Evolutionary conservation across 140 eudicot species (phyloP).

Genomic region (Cichorium intybus): DNA sequence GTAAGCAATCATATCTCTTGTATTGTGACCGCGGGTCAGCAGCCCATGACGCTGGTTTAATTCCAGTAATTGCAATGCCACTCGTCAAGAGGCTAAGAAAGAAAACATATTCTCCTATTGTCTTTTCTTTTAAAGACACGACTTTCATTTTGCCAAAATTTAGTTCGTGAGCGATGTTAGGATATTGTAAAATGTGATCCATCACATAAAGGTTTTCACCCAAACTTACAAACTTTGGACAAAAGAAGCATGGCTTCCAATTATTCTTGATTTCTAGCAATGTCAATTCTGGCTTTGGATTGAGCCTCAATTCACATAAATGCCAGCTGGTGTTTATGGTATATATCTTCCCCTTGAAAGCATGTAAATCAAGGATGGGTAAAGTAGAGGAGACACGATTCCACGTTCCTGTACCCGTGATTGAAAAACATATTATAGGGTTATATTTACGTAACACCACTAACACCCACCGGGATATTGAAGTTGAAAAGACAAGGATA

Average conservation of each 20-base stretch:
- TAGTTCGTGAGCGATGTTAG: neutral
- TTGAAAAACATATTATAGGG: neutral
- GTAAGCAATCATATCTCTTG: no score
- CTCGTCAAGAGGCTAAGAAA: no score
- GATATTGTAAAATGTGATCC: neutral
- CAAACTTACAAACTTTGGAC: neutral
- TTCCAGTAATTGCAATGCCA: no score
- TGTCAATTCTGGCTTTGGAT: neutral
- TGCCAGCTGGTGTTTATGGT: neutral
- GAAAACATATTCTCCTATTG: no score
- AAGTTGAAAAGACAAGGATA: neutral
- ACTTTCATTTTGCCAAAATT: neutral
- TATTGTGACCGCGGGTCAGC: no score
- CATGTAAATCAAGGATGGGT: neutral
- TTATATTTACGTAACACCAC: neutral
- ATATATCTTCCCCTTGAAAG: neutral
- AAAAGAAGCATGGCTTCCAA: neutral
- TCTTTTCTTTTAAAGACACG: no score
- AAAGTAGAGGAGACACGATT: neutral
- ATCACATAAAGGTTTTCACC: neutral
- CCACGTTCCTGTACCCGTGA: neutral
- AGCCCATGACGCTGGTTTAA: no score
- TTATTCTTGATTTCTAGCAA: neutral
- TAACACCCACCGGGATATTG: neutral
- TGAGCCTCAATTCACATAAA: neutral